Evolutionary conservation across 306 rosid species (phyloP).

Genomic region (Cicer bijugum): DNA sequence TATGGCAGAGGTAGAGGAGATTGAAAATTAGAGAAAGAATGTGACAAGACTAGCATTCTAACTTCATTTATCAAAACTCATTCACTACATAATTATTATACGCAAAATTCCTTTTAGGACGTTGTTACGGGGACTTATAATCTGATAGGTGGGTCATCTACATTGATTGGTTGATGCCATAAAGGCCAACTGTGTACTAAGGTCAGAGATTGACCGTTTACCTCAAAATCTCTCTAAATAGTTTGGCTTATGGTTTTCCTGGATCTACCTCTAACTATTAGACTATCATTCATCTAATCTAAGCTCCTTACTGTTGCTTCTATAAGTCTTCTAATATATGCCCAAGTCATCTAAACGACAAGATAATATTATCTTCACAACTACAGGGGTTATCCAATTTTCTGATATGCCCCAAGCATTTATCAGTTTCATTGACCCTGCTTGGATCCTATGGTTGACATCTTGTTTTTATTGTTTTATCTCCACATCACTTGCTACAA

Average conservation of each 20-base stretch:
- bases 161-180: not conserved
- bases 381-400: not conserved
- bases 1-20: not conserved
- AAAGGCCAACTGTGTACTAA: not conserved
- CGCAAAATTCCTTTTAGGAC: not conserved
- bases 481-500: not conserved
- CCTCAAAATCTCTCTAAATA: not conserved
- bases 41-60: not conserved
- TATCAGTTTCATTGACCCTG: not conserved
- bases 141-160: not conserved
- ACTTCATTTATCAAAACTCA: constrained; percentile 36
- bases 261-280: not conserved
- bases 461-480: not conserved
- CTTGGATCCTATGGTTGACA: not conserved
- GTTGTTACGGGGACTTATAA: not conserved
- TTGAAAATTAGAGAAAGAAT: constrained; percentile 10
- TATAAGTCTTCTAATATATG: not conserved
- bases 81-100: not conserved
- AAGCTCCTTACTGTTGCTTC: not conserved
- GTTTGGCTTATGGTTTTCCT: not conserved
- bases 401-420: not conserved
- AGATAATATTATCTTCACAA: not conserved
- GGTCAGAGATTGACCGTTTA: not conserved
- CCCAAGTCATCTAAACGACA: not conserved
- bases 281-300: not conserved